A percentile compares a stretch with the other conserved stretches of the same genome.
phyloP scores from a whole-genome alignment of 2,329 filamentous ascomycete species.

The Fusarium sp. region DNA sequence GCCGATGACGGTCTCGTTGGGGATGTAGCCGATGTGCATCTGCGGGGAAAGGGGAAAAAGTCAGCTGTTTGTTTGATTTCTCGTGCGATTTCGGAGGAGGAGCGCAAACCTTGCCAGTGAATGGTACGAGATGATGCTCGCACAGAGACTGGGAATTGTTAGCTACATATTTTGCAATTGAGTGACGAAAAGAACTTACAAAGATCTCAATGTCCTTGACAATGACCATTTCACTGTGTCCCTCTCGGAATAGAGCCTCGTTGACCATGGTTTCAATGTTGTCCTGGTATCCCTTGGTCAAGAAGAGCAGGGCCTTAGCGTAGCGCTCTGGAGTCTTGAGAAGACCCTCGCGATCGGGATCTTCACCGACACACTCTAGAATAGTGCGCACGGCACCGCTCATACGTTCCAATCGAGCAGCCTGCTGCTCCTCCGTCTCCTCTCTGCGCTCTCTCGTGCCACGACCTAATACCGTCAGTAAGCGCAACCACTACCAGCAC shows the following conservation, averaged over 20 bases:
- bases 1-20: conserved; percentile 88
- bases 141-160: conserved; percentile 73
- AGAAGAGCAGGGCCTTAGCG: conserved; percentile 93
- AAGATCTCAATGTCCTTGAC: conserved; percentile 96
- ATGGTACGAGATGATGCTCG: conserved; percentile 97
- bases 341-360: conserved; percentile 72
- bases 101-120: conserved; percentile 82
- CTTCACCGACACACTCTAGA: conserved; percentile 75
- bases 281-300: conserved; percentile 97
- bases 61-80: conserved; percentile 3
- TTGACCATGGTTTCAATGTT: conserved; percentile 94
- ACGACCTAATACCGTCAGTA: conserved; percentile 54
- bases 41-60: conserved; percentile 49
- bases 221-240: conserved; percentile 96
- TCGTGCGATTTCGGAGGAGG: not conserved
- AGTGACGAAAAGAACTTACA: not conserved
- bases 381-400: conserved; percentile 72
- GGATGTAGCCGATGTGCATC: conserved; percentile 99
- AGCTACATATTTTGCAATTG: not conserved
- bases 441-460: conserved; percentile 73
- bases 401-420: conserved; percentile 66
- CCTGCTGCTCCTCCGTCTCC: conserved; percentile 58
- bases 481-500: not conserved
- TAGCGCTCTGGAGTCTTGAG: conserved; percentile 83
- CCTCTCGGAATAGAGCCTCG: conserved; percentile 92